These are phyloP conservation scores for Phoma sp. DNA, from an alignment of 2,329 filamentous ascomycete species.

Conservation along the genomic window DNA sequence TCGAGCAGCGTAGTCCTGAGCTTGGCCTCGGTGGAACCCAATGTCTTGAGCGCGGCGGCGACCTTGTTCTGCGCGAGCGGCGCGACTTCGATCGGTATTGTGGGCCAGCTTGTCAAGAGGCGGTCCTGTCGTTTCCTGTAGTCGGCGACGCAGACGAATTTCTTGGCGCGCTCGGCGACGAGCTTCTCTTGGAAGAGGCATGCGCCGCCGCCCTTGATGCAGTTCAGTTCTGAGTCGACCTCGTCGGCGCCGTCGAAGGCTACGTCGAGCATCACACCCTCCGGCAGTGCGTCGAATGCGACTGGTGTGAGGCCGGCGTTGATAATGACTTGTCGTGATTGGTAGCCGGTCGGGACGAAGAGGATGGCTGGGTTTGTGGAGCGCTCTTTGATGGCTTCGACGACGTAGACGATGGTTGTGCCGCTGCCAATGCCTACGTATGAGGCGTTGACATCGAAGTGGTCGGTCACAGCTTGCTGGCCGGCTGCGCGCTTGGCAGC, in stretches of 20 bases:
- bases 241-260: constrained; percentile 97
- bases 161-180: constrained; percentile 81
- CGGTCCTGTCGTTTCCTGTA: constrained; percentile 86
- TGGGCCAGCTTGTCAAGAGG: constrained; percentile 78
- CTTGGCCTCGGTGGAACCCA: constrained; percentile 75
- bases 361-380: constrained; percentile 64
- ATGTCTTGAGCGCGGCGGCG: constrained; percentile 70
- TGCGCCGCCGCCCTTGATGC: constrained; percentile 97
- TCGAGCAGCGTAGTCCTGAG: constrained; percentile 76
- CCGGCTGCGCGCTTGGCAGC: constrained; percentile 78
- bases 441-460: constrained; percentile 69
- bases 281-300: constrained; percentile 77
- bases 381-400: constrained; percentile 72
- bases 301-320: constrained; percentile 78
- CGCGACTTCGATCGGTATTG: constrained; percentile 91
- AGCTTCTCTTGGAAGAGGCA: constrained; percentile 98
- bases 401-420: constrained; percentile 83
- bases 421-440: constrained; percentile 83
- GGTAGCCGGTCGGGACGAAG: constrained; percentile 92
- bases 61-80: constrained; percentile 83
- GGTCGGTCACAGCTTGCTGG: constrained; percentile 73
- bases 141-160: constrained; percentile 89
- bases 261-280: constrained; percentile 75
- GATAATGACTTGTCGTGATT: constrained; percentile 86
- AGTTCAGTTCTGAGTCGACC: constrained; percentile 92